Percentiles rank a stretch among this genome's conserved stretches.
Evolutionary conservation across 768 basidiomycete species (phyloP).

Genomic region (Amanita rimosa): DNA sequence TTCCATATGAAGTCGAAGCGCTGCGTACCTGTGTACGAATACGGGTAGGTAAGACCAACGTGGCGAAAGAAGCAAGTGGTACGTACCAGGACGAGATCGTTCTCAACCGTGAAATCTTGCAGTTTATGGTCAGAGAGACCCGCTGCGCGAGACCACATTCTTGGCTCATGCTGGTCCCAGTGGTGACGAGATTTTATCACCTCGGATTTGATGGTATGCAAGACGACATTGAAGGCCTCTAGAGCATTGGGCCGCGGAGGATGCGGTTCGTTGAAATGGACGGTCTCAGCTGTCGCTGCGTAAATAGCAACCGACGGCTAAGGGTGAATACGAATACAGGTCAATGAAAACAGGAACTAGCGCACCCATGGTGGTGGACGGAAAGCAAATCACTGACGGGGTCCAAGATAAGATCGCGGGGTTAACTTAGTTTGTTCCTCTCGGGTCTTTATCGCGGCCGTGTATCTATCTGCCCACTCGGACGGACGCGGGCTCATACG

Average conservation of each 20-base stretch:
- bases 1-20: conserved; percentile 52
- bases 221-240: conserved; percentile 50
- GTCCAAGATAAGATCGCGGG: neutral
- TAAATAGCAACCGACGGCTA: neutral
- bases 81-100: conserved; percentile 30
- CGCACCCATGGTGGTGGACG: conserved; percentile 3
- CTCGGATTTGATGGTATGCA: conserved; percentile 48
- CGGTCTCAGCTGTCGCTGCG: conserved; percentile 44
- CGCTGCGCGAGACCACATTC: conserved; percentile 56
- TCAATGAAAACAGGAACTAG: neutral
- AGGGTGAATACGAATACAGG: neutral
- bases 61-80: neutral
- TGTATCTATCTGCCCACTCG: neutral
- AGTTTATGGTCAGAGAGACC: conserved; percentile 42
- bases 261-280: conserved; percentile 50
- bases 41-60: conserved; percentile 23
- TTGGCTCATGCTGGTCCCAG: conserved; percentile 66
- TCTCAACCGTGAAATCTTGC: conserved; percentile 35
- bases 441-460: neutral
- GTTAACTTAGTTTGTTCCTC: neutral
- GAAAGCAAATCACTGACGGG: neutral
- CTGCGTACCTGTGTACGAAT: conserved; percentile 35
- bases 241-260: conserved; percentile 47
- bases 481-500: neutral
- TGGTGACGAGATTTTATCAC: conserved; percentile 54